Percentiles rank a stretch among this genome's conserved stretches.
Evolutionary conservation across 805 yeast species (phyloP).

Genomic region (Schwanniomyces sp.): DNA sequence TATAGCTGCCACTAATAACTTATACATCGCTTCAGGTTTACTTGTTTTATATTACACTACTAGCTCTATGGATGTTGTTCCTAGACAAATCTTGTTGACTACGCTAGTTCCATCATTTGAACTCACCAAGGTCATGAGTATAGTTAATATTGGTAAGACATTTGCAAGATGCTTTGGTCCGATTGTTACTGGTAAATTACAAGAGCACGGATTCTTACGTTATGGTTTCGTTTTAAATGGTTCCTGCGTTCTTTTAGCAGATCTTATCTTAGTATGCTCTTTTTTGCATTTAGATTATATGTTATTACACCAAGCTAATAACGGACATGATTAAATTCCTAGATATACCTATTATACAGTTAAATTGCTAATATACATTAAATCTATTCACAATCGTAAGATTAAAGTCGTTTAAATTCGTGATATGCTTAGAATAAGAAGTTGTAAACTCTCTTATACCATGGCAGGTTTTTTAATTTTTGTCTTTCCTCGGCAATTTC

Average conservation of each 20-base stretch:
- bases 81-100: conserved; percentile 79
- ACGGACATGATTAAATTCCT: neutral
- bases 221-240: conserved; percentile 55
- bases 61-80: conserved; percentile 87
- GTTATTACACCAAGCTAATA: conserved; percentile 12
- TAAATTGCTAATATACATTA: neutral
- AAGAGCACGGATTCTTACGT: conserved; percentile 47
- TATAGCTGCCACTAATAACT: conserved; percentile 22
- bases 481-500: conserved; percentile 47
- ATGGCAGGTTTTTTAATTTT: conserved; percentile 14
- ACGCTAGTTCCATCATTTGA: conserved; percentile 62
- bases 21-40: conserved; percentile 49
- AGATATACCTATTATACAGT: neutral
- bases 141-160: conserved; percentile 84
- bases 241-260: conserved; percentile 49
- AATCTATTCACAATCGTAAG: neutral
- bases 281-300: conserved; percentile 42
- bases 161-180: conserved; percentile 85
- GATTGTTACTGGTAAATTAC: conserved; percentile 70
- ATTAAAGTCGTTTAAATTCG: neutral
- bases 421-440: conserved; percentile 13
- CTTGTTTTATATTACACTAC: conserved; percentile 60
- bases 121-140: conserved; percentile 76
- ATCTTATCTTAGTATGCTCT: conserved; percentile 40
- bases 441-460: conserved; percentile 19